phyloP scores from a whole-genome alignment of 2,329 filamentous ascomycete genomes.

The Pseudogymnoascus sp. region DNA sequence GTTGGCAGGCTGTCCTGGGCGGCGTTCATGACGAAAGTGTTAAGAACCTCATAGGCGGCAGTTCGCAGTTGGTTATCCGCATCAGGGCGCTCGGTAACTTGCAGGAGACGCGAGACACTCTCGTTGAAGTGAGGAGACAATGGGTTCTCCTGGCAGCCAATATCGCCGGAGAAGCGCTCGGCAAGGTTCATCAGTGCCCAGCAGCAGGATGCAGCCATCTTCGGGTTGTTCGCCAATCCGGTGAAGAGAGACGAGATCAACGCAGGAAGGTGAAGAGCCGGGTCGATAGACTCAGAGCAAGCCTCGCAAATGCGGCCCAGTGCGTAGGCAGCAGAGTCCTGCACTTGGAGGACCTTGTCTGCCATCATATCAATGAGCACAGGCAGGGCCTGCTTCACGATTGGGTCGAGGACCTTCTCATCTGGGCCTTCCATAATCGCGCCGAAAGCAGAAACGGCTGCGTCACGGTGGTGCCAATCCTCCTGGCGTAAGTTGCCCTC shows the following conservation, averaged over 20 bases:
- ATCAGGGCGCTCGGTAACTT: conserved; percentile 75
- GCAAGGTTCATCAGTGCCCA: conserved; percentile 98
- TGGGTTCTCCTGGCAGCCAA: conserved; percentile 68
- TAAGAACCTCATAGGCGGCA: conserved; percentile 93
- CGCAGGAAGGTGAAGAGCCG: conserved; percentile 70
- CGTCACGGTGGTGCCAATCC: conserved; percentile 92
- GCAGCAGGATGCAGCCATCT: conserved; percentile 97
- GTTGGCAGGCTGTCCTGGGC: conserved; percentile 77
- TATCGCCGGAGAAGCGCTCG: conserved; percentile 86
- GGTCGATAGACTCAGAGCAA: conserved; percentile 86
- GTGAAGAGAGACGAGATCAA: conserved; percentile 85
- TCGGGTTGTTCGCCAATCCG: conserved; percentile 81
- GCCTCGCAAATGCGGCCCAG: conserved; percentile 93
- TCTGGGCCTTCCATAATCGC: conserved; percentile 99
- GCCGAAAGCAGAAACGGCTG: conserved; percentile 92
- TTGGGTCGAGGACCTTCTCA: conserved; percentile 80
- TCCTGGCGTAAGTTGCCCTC: conserved; percentile 83
- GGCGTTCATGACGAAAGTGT: conserved; percentile 85
- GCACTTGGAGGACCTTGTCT: conserved; percentile 80
- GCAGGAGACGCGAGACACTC: conserved; percentile 76
- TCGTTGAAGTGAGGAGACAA: conserved; percentile 89
- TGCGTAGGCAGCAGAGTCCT: conserved; percentile 92
- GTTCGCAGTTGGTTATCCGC: conserved; percentile 85
- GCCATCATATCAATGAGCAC: conserved; percentile 89
- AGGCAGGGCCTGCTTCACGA: conserved; percentile 90